These are phyloP conservation scores for Agrostemma githago DNA, from an alignment of 148 eudicot genomes.

Conservation along the genomic window DNA sequence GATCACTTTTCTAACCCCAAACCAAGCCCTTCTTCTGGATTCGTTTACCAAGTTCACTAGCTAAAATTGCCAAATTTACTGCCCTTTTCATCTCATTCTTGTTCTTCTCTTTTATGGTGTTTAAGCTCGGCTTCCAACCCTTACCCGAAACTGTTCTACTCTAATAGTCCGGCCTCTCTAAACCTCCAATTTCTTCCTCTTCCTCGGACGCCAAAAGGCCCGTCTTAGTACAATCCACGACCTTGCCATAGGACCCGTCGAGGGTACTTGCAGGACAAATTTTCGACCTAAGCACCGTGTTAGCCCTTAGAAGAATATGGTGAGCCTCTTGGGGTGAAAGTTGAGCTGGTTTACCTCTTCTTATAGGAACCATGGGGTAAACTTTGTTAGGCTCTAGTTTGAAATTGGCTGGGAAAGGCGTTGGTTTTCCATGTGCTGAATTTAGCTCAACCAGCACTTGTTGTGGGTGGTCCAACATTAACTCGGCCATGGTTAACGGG, in stretches of 20 bases:
- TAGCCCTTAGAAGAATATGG: constrained; percentile 41
- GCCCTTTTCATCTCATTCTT: constrained; percentile 34
- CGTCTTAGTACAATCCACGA: constrained; percentile 10
- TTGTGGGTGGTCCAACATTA: constrained; percentile 78
- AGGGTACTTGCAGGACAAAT: constrained; percentile 26
- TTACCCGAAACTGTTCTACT: constrained; percentile 57
- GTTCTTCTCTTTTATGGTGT: constrained; percentile 64
- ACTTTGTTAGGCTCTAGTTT: constrained; percentile 43
- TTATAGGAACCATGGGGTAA: constrained; percentile 65
- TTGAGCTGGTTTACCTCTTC: constrained; percentile 47
- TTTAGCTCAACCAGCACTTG: constrained; percentile 65
- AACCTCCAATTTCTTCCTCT: constrained; percentile 26
- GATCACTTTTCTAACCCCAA: constrained; percentile 23
- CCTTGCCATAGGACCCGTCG: constrained; percentile 5
- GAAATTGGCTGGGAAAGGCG: constrained; percentile 66
- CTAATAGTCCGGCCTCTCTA: constrained; percentile 41
- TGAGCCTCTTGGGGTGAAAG: constrained; percentile 55
- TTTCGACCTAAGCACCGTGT: constrained; percentile 30
- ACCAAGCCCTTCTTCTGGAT: constrained; percentile 29
- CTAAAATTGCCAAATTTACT: constrained; percentile 50
- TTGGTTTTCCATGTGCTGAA: constrained; percentile 20
- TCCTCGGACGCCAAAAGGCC: constrained; percentile 17
- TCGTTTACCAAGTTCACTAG: constrained; percentile 26
- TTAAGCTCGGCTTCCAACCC: constrained; percentile 86
- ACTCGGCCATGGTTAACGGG: constrained; percentile 63